Percentiles rank a stretch among this genome's conserved stretches.
Evolutionary conservation across 2,329 filamentous ascomycete species (phyloP).

Genomic region (Hirsutella thompsonii): DNA sequence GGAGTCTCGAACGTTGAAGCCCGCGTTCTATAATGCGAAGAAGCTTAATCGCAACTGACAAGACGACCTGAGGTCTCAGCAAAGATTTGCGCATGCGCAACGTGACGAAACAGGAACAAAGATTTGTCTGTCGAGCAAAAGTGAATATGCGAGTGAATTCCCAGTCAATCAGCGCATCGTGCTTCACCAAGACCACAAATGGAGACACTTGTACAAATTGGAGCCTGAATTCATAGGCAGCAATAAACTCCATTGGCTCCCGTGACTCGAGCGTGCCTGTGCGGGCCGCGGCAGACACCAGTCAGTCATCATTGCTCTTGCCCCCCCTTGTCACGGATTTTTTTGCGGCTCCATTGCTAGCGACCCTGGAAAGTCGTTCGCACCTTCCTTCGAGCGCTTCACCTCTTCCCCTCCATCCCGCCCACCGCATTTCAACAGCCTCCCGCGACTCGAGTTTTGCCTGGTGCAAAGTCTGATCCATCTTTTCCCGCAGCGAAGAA

Average conservation of each 20-base stretch:
- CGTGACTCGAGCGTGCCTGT: background rate
- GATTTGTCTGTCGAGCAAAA: too few species aligned
- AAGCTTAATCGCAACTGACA: too few species aligned
- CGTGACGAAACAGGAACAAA: too few species aligned
- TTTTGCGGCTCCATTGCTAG: background rate
- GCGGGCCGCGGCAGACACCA: background rate
- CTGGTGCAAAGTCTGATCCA: constrained; percentile 24
- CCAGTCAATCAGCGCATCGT: too few species aligned
- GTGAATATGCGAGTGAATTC: too few species aligned
- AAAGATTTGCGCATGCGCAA: too few species aligned
- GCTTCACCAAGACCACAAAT: too few species aligned
- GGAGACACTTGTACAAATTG: background rate
- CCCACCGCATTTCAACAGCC: background rate
- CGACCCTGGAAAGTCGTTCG: constrained; percentile 3
- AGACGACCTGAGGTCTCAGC: too few species aligned
- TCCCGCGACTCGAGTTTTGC: constrained; percentile 15
- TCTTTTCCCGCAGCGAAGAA: constrained; percentile 11
- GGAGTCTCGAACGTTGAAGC: too few species aligned
- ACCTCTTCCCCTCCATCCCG: constrained; percentile 7
- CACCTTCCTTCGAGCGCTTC: constrained; percentile 7
- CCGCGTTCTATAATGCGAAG: too few species aligned
- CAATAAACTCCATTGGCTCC: background rate
- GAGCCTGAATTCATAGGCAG: background rate
- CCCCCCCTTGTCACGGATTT: background rate
- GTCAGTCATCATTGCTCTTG: background rate